Conservation (phyloP, 495 filamentous ascomycete species). For the Aspergillus indologenus region DNA sequence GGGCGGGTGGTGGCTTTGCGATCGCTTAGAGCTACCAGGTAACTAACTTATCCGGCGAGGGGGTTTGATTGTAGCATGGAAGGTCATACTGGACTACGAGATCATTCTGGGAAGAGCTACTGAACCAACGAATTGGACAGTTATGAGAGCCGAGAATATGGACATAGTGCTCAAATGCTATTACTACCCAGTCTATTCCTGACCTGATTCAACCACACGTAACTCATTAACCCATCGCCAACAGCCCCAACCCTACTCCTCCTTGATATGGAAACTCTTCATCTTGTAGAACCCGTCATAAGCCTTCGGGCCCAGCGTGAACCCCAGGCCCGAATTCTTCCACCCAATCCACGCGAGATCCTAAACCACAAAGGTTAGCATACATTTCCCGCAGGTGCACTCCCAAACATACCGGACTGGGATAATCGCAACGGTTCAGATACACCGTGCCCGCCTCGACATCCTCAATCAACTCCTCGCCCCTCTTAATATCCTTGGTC, state of each 20-base stretch:
- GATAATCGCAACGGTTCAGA: slow-evolving; percentile 92
- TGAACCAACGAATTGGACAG: no score
- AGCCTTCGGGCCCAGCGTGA: slow-evolving; percentile 82
- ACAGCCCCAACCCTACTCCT: slow-evolving; percentile 29
- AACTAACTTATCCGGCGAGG: no score
- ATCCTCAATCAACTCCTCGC: slow-evolving; percentile 71
- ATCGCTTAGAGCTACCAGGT: no score
- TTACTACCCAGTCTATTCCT: no score
- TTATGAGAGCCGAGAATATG: no score
- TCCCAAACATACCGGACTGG: slow-evolving; percentile 74
- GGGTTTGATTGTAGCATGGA: no score
- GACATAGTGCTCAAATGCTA: no score
- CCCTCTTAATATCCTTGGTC: slow-evolving; percentile 82
- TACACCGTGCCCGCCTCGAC: slow-evolving; percentile 96
- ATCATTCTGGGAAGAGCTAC: no score
- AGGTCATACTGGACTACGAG: no score
- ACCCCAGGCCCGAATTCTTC: slow-evolving; percentile 93
- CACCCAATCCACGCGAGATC: slow-evolving; percentile 98
- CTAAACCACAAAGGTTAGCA: slow-evolving; percentile 36
- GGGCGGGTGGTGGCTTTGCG: no score
- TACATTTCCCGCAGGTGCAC: not conserved
- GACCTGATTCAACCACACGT: no score
- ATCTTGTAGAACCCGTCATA: slow-evolving; percentile 95
- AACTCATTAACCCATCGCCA: no score
- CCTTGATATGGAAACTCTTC: slow-evolving; percentile 93